Base-by-base conservation (phyloP, 345 rosid genomes). In the Crucihimalaya himalaica region DNA sequence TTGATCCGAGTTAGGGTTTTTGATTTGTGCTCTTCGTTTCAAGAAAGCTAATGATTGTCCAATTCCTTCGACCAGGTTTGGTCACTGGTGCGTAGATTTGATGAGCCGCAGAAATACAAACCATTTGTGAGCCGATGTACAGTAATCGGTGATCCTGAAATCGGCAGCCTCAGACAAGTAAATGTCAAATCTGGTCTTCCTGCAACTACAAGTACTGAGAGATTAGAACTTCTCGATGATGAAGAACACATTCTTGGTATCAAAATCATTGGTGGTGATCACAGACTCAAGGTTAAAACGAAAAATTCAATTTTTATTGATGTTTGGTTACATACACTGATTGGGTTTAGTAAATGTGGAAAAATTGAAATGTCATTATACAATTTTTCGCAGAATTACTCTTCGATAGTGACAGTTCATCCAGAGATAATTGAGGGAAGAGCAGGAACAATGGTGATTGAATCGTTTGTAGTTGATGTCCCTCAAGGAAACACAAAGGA, bases 181-280 rank as follows among this genome's bases (percentile, higher is more conserved):
- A 84, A 93, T 71, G 98, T 93, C 6, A 93, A 86, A 72, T 89
- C 98, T 18, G 98, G 98, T 14, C 98, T 93, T 59, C 98, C 98
- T 9, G 98, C 98, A 13, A 93, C 98, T 10, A 88, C 91, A 3
- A 91, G 97, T 71, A 93, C 93, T 0, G 98, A 93, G 81, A 85
- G 88, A 56, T 66, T 93, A 42, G 98, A 93, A 45, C 87, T 88
- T 70, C 92, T 93, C 6, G 88, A 93, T 5, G 98, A 91, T 10
- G 88, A 93, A 10, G 96, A 93, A 75, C 98, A 91, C 68, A 89
- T 93, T 7, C 96, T 93, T 10, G 88, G 91, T 37, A 74, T 91
- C 83, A 86, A 77, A 80, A 90, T 95, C 61, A 86, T 95, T 63
- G 98, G 93, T 28, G 99, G 99, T 66, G 98, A 95, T 83, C 99